phyloP scores from a whole-genome alignment of 106 monocot species.

The Allium cepa region DNA sequence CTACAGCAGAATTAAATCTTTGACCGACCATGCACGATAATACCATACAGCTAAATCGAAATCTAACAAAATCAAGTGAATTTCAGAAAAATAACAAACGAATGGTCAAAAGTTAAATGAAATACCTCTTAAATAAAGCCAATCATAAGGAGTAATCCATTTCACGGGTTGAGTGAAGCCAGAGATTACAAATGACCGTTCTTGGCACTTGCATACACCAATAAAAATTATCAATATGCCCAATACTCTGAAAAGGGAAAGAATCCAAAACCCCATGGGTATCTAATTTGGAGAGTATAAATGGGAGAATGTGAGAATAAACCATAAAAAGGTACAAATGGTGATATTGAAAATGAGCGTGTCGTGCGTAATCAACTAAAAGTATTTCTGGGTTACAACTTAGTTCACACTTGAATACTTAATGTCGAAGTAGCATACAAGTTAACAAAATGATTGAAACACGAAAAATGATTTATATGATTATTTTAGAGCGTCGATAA shows the following conservation, averaged over 20 bases:
- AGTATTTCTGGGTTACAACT: too few species aligned
- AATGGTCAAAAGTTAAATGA: not conserved
- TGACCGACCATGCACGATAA: not conserved
- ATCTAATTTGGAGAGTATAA: not conserved
- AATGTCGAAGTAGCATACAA: too few species aligned
- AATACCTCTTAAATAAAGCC: constrained; percentile 62
- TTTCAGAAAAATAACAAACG: not conserved
- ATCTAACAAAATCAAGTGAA: not conserved
- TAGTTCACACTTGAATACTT: too few species aligned
- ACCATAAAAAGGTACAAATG: too few species aligned
- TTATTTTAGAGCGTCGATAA: too few species aligned
- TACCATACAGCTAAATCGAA: not conserved
- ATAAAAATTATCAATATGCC: not conserved
- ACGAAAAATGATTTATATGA: too few species aligned
- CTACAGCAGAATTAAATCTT: not conserved
- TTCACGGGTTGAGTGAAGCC: constrained; percentile 30
- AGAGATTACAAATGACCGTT: constrained; percentile 20
- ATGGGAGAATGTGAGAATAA: too few species aligned
- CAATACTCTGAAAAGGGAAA: not conserved
- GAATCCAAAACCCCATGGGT: constrained; percentile 4
- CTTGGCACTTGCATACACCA: constrained; percentile 12
- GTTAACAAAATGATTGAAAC: too few species aligned
- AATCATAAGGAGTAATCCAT: constrained; percentile 54
- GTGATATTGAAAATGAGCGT: too few species aligned
- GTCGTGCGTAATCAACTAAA: too few species aligned